A percentile compares a stretch with the other conserved stretches of the same genome.
These are phyloP conservation scores for Rhizopus arrhizus DNA, from an alignment of 371 early-diverging fungal species.

Conservation along the genomic window DNA sequence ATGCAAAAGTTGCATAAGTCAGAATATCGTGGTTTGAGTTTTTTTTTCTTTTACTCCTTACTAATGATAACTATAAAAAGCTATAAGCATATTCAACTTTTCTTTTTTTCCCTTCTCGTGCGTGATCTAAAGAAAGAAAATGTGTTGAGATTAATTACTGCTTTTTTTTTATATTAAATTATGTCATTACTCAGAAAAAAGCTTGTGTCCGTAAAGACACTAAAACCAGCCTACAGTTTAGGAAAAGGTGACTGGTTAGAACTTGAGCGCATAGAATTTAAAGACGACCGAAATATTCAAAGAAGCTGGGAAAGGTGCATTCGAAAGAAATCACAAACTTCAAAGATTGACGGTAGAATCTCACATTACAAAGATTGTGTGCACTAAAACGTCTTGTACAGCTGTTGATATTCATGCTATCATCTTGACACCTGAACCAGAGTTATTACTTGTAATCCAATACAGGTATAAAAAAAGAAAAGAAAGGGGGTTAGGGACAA, in stretches of 20 bases:
- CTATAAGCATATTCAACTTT: background rate
- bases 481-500: background rate
- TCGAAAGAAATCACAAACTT: constrained; percentile 24
- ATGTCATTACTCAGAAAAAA: background rate
- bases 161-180: background rate
- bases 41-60: background rate
- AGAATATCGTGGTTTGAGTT: background rate
- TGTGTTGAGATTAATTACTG: background rate
- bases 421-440: constrained; percentile 40
- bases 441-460: constrained; percentile 59
- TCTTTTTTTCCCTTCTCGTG: background rate
- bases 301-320: constrained; percentile 53
- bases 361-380: background rate
- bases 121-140: no score
- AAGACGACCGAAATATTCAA: constrained; percentile 29
- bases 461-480: constrained; percentile 36
- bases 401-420: constrained; percentile 59
- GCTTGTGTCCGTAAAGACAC: constrained; percentile 8
- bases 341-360: constrained; percentile 36
- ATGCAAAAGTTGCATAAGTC: background rate
- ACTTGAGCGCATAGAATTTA: constrained; percentile 46
- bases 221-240: constrained; percentile 12
- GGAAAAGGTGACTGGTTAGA: constrained; percentile 54
- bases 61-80: background rate
- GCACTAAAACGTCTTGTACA: constrained; percentile 10